Base-by-base conservation (phyloP, 768 basidiomycete genomes). In the Tylopilus felleus region DNA sequence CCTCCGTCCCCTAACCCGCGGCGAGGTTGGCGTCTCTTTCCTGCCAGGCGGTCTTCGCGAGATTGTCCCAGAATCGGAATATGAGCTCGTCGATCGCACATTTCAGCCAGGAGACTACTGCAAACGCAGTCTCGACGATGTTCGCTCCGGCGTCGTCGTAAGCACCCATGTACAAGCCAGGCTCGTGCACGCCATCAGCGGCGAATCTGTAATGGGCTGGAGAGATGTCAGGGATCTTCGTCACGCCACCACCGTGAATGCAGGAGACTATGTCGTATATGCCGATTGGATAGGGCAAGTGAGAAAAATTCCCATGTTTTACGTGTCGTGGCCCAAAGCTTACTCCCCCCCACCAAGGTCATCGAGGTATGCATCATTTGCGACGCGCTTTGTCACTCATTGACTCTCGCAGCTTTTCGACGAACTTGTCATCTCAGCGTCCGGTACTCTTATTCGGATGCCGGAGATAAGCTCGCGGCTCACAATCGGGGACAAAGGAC, bases 201-300 rank as follows among this genome's bases (percentile, higher is more conserved):
- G 75, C 14, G 78, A 80, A 53, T 66, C 72, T 27, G 61, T 92
- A 27, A 73, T 79, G 5, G 84, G 78, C 8, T 93, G 88, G 90
- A 79, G 79, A 59, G 75, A 77, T 10, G 61, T 76, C 52, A 73
- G 78, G 36, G 83, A 88, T 46, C 66, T 93, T 23, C 77, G 80
- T 59, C 75, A 76, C 22, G 76, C 79, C 23, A 71, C 76, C 29
- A 80, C 84, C 27, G 78, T 88, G 23, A 88, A 88, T 54, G 77
- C 88, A 36, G 86, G 88, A 7, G 91, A 94, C 69, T 90, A 86
- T 73, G 90, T 95, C 45, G 74, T 85, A 17, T 83, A 84, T 63
- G 81, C 88, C 60, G 83, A 92, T 67, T 97, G 94, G 93, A 75
- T 96, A 63, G 93, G 93, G 49, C 90, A 93, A 78, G 90, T 90